Conservation (phyloP, 2,329 filamentous ascomycete species). For the Metarhizium album region DNA sequence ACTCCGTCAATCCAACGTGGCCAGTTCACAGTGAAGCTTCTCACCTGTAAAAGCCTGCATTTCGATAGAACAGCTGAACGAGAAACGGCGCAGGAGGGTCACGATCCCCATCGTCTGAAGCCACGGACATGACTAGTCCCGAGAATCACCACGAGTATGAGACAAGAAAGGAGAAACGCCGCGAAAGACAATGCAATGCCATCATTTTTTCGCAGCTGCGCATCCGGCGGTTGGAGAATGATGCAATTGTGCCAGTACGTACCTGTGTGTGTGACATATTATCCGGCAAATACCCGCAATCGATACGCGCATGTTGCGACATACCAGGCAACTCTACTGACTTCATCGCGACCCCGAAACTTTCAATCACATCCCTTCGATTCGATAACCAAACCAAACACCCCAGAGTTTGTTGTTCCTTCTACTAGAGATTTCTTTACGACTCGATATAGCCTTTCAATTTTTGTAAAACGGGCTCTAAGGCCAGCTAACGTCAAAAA, state of each 20-base stretch:
- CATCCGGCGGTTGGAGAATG: not conserved
- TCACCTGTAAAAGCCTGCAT: constrained; percentile 59
- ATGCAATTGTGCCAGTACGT: not conserved
- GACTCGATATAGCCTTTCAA: no score
- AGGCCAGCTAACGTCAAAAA: constrained; percentile 28
- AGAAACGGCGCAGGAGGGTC: constrained; percentile 70
- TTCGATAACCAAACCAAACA: no score
- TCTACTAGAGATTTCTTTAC: no score
- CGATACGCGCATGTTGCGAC: constrained; percentile 10
- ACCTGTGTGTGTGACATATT: constrained; percentile 4
- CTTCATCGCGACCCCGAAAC: not conserved
- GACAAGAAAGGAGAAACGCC: not conserved
- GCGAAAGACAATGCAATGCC: not conserved
- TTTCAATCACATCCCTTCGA: no score
- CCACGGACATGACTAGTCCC: constrained; percentile 17
- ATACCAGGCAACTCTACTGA: not conserved
- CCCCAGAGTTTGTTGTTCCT: no score
- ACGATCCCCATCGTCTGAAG: constrained; percentile 39
- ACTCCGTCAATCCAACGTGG: not conserved
- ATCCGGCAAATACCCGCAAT: constrained; percentile 19
- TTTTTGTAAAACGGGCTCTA: no score
- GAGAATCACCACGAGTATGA: not conserved
- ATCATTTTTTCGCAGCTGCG: not conserved
- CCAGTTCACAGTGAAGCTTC: constrained; percentile 4
- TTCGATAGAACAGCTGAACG: constrained; percentile 74